A percentile compares a stretch with the other conserved stretches of the same genome.
Evolutionary conservation across 179 eudicot genomes (phyloP).

Genomic region (Silene vulgaris): DNA sequence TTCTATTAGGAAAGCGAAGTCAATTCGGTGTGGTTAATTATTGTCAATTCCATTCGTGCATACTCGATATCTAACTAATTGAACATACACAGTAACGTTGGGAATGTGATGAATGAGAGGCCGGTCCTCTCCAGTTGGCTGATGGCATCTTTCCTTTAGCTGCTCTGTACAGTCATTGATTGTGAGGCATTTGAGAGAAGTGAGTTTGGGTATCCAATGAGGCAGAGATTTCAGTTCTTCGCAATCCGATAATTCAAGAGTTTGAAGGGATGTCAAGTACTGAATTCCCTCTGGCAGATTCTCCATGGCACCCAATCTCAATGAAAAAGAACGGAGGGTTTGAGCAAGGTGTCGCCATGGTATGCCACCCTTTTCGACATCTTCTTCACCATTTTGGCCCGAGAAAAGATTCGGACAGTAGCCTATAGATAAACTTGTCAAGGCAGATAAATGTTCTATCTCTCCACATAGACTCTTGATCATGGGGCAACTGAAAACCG

Average conservation of each 20-base stretch:
- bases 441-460: not conserved
- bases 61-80: no score
- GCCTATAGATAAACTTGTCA: not conserved
- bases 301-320: not conserved
- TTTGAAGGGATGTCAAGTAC: slow-evolving; percentile 8
- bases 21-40: no score
- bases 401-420: not conserved
- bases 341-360: slow-evolving; percentile 2
- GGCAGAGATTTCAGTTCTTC: not conserved
- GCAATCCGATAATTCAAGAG: not conserved
- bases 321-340: not conserved
- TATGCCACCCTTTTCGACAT: not conserved
- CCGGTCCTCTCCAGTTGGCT: not conserved
- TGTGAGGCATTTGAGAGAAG: slow-evolving; percentile 9
- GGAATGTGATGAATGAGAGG: no score
- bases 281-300: slow-evolving; percentile 10
- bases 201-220: slow-evolving; percentile 17
- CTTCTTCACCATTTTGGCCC: not conserved
- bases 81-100: no score
- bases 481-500: not conserved
- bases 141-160: slow-evolving; percentile 1
- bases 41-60: no score
- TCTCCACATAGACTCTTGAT: not conserved
- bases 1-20: no score
- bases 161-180: not conserved